Conservation (phyloP, 208 protist species). For the Leishmania arabica region DNA sequence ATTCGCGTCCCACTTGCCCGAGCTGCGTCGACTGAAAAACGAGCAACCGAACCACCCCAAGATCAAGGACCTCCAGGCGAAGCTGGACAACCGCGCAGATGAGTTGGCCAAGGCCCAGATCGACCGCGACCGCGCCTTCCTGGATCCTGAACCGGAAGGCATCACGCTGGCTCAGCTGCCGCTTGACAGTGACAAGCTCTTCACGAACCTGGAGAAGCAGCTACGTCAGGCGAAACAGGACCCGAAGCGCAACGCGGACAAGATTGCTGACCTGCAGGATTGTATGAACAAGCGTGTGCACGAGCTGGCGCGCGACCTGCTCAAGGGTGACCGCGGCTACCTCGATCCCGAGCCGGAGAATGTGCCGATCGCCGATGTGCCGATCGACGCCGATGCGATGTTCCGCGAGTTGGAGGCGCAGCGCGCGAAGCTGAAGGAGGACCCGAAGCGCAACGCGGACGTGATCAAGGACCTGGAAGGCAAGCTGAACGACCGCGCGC, state of each 20-base stretch:
- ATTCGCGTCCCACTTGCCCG: constrained; percentile 55
- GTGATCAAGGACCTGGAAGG: constrained; percentile 61
- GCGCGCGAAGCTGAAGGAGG: constrained; percentile 69
- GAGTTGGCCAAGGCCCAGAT: constrained; percentile 59
- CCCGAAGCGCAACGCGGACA: constrained; percentile 49
- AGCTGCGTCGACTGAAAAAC: constrained; percentile 72
- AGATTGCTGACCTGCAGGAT: constrained; percentile 51
- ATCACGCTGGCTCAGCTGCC: constrained; percentile 61
- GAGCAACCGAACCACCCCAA: constrained; percentile 52
- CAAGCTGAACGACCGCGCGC: constrained; percentile 70
- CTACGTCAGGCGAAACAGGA: constrained; percentile 53
- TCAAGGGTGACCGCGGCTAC: constrained; percentile 70
- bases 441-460: constrained; percentile 52
- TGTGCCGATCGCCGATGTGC: constrained; percentile 62
- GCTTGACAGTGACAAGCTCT: constrained; percentile 64
- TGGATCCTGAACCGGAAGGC: constrained; percentile 69
- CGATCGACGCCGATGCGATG: constrained; percentile 49
- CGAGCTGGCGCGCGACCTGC: constrained; percentile 58
- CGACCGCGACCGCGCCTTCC: constrained; percentile 56
- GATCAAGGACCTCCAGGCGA: constrained; percentile 50
- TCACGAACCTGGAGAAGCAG: constrained; percentile 69
- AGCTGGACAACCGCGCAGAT: constrained; percentile 51
- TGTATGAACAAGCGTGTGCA: constrained; percentile 65
- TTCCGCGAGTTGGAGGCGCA: constrained; percentile 65
- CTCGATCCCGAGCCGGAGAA: constrained; percentile 78